phyloP scores from a whole-genome alignment of 306 rosid species.

The Prunus davidiana region DNA sequence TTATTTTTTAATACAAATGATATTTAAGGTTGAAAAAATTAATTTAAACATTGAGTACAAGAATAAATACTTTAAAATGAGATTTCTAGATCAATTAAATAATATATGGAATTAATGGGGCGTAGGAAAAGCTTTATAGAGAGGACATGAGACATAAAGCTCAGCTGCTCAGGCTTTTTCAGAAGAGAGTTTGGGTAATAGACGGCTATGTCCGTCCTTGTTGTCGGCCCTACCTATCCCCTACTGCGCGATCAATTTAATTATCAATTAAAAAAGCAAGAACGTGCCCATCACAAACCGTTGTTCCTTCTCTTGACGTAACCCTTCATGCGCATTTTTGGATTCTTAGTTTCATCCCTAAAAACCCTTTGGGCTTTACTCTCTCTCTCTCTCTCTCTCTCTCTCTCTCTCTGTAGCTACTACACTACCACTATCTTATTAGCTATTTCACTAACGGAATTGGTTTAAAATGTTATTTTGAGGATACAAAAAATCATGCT shows the following conservation, averaged over 20 bases:
- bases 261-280: background rate
- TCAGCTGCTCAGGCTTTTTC: slow-evolving; percentile 64
- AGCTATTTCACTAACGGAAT: too few relatives aligned
- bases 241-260: slow-evolving; percentile 22
- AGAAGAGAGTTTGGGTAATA: slow-evolving; percentile 46
- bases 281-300: slow-evolving; percentile 44
- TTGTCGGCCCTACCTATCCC: slow-evolving; percentile 48
- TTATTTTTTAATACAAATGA: too few relatives aligned
- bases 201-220: slow-evolving; percentile 65
- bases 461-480: background rate
- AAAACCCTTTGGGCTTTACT: background rate
- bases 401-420: background rate
- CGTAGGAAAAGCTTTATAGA: too few relatives aligned
- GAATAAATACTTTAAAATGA: too few relatives aligned
- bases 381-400: background rate
- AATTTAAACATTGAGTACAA: too few relatives aligned
- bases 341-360: background rate
- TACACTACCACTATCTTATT: too few relatives aligned
- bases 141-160: slow-evolving; percentile 30
- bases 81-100: too few relatives aligned
- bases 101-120: background rate
- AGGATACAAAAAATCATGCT: background rate
- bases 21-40: too few relatives aligned
- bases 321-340: slow-evolving; percentile 24
- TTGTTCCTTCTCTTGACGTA: slow-evolving; percentile 26